A percentile compares a stretch with the other conserved stretches of the same genome.
Evolutionary conservation across 257 asterid species (phyloP).

Genomic region (Nicotiana sylvestris): DNA sequence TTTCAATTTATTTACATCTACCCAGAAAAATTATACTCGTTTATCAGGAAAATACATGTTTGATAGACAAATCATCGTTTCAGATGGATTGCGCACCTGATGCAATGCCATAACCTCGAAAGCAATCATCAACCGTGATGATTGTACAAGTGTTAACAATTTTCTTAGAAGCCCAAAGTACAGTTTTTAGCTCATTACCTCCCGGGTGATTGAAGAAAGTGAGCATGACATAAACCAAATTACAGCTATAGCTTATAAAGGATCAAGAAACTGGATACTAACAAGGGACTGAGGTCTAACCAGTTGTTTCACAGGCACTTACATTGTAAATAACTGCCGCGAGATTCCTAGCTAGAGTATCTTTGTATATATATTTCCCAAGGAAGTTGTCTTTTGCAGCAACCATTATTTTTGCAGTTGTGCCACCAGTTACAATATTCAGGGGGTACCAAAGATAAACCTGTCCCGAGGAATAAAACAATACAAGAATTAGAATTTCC

Average conservation of each 20-base stretch:
- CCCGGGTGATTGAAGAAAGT: background rate
- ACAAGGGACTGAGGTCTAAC: background rate
- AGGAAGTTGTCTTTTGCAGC: constrained; percentile 92
- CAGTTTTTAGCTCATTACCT: background rate
- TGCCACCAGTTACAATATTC: constrained; percentile 86
- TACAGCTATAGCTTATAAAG: background rate
- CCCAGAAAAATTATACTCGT: background rate
- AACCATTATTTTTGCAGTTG: constrained; percentile 94
- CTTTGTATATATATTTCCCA: constrained; percentile 92
- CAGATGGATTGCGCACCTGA: background rate
- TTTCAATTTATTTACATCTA: background rate
- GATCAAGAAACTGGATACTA: background rate
- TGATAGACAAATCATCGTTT: background rate
- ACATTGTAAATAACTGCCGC: constrained; percentile 85
- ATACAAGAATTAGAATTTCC: constrained; percentile 9
- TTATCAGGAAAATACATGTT: background rate
- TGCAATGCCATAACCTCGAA: background rate
- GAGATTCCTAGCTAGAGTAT: constrained; percentile 87
- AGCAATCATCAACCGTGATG: background rate
- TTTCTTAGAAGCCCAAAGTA: background rate
- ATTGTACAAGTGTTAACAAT: background rate
- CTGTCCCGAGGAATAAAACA: constrained; percentile 33
- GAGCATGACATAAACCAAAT: background rate
- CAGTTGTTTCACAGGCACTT: constrained; percentile 22
- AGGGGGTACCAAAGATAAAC: constrained; percentile 97